phyloP scores from a whole-genome alignment of 148 eudicot species.

The Fagopyrum esculentum region DNA sequence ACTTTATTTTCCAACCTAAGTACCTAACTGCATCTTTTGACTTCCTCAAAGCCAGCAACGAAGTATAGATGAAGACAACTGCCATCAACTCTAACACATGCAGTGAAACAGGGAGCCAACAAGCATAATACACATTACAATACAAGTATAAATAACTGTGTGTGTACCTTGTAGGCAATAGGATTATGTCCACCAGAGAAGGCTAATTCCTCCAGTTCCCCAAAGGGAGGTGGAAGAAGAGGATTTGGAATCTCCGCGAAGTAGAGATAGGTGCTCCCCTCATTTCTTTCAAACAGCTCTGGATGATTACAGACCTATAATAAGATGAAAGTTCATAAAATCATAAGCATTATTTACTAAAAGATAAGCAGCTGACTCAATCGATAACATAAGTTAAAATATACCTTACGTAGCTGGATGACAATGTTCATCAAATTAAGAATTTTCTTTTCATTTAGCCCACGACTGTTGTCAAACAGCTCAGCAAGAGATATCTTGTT shows the following conservation, averaged over 20 bases:
- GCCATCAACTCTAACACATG: not conserved
- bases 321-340: slow-evolving; percentile 12
- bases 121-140: not conserved
- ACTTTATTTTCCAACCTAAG: not conserved
- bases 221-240: slow-evolving; percentile 81
- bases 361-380: slow-evolving; percentile 7
- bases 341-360: not conserved
- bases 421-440: slow-evolving; percentile 96
- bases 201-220: slow-evolving; percentile 75
- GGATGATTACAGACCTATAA: slow-evolving; percentile 98
- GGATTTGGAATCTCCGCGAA: slow-evolving; percentile 82
- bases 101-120: not conserved
- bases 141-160: slow-evolving; percentile 11
- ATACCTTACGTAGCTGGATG: slow-evolving; percentile 95
- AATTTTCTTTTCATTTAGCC: slow-evolving; percentile 83
- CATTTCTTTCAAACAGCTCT: slow-evolving; percentile 96
- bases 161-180: slow-evolving; percentile 64
- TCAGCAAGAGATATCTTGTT: slow-evolving; percentile 95
- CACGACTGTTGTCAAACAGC: slow-evolving; percentile 87
- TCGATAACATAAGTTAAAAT: not conserved
- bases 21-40: not conserved
- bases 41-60: not conserved
- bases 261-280: slow-evolving; percentile 77
- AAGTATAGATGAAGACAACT: not conserved
- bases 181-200: slow-evolving; percentile 83